A percentile compares a stretch with the other conserved stretches of the same genome.
Evolutionary conservation across 2,329 filamentous ascomycete species (phyloP).

Genomic region (Aspergillus aculeatus): DNA sequence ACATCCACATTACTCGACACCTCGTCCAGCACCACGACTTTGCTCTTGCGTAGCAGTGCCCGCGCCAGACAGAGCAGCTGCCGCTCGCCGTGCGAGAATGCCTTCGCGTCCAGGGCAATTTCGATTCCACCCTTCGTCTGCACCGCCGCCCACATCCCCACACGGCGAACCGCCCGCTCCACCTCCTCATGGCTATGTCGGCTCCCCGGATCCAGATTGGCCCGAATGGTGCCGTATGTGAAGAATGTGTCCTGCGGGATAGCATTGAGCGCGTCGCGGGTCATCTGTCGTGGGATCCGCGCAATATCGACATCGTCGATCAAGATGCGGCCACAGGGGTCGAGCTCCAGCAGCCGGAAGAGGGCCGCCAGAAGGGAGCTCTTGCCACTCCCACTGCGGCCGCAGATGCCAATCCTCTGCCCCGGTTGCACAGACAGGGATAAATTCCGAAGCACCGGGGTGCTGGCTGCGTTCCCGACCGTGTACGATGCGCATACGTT

Average conservation of each 20-base stretch:
- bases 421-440: not conserved
- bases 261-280: constrained; percentile 15
- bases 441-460: too few relatives aligned
- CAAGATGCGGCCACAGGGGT: too few relatives aligned
- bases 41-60: too few relatives aligned
- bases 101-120: not conserved
- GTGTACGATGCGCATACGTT: too few relatives aligned
- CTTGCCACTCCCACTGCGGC: not conserved
- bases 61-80: too few relatives aligned
- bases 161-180: not conserved
- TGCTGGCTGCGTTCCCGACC: too few relatives aligned
- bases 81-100: too few relatives aligned
- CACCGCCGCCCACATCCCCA: not conserved
- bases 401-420: not conserved
- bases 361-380: not conserved
- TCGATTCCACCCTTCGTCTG: not conserved
- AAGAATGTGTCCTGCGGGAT: constrained; percentile 30
- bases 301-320: too few relatives aligned
- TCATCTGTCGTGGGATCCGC: too few relatives aligned
- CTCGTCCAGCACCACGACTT: too few relatives aligned
- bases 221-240: constrained; percentile 23
- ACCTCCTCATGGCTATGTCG: not conserved
- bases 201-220: constrained; percentile 33
- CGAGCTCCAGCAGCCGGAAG: too few relatives aligned
- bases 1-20: not conserved